phyloP scores from a whole-genome alignment of 2,329 filamentous ascomycete genomes.

The Zymoseptoria ardabiliae region DNA sequence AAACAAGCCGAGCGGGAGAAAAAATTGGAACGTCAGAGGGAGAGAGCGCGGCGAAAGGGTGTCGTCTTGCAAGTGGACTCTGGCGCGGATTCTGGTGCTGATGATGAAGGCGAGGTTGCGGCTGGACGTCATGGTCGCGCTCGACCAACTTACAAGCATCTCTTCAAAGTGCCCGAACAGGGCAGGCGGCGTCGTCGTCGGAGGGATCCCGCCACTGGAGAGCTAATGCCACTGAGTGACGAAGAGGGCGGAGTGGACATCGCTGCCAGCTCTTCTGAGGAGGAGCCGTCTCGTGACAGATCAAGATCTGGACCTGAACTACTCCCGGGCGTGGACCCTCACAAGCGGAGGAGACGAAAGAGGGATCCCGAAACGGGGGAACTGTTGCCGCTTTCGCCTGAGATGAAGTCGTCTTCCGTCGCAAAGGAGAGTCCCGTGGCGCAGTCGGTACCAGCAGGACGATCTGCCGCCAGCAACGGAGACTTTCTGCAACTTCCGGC shows the following conservation, averaged over 20 bases:
- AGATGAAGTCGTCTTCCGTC: neutral
- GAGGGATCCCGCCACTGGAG: constrained; percentile 24
- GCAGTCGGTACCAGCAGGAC: no score
- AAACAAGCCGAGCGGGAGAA: constrained; percentile 18
- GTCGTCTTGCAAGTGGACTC: constrained; percentile 11
- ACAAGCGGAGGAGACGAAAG: constrained; percentile 22
- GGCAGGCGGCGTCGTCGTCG: constrained; percentile 20
- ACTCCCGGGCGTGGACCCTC: neutral
- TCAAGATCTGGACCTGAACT: neutral
- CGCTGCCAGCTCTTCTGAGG: constrained; percentile 10
- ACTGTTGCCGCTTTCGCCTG: constrained; percentile 17
- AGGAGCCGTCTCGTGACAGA: constrained; percentile 1
- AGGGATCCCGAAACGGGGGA: constrained; percentile 27
- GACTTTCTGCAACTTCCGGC: neutral
- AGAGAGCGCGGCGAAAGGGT: constrained; percentile 17
- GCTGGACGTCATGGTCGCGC: constrained; percentile 22
- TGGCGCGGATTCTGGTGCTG: constrained; percentile 4
- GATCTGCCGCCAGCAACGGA: neutral
- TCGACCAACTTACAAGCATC: constrained; percentile 27
- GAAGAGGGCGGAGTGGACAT: constrained; percentile 10
- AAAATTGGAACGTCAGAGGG: constrained; percentile 6
- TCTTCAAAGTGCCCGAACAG: constrained; percentile 15
- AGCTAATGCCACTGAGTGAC: constrained; percentile 25
- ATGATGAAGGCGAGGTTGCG: constrained; percentile 7
- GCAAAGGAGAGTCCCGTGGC: neutral